These are phyloP conservation scores for Platismatia glauca DNA, from an alignment of 495 filamentous ascomycete genomes.

Conservation along the genomic window DNA sequence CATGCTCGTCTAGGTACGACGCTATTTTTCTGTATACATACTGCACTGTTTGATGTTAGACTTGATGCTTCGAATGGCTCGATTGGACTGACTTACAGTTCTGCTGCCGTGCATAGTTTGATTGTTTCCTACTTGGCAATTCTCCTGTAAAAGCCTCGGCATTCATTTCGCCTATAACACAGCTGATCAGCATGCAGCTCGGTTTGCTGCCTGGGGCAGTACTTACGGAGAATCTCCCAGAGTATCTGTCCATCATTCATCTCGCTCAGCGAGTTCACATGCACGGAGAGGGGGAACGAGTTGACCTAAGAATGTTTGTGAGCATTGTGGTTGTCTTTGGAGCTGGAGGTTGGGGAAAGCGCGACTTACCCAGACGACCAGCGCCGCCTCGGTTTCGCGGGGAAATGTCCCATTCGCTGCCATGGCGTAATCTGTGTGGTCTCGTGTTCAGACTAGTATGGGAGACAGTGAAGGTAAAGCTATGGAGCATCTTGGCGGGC, in stretches of 20 bases:
- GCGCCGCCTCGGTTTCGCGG: constrained; percentile 31
- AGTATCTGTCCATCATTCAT: constrained; percentile 69
- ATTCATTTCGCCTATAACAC: constrained; percentile 48
- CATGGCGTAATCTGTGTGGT: constrained; percentile 12
- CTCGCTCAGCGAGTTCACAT: constrained; percentile 45
- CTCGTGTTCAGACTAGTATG: constrained; percentile 1
- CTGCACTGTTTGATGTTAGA: constrained; percentile 14
- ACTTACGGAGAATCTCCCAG: constrained; percentile 49
- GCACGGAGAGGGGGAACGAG: constrained; percentile 41
- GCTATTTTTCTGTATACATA: constrained; percentile 12
- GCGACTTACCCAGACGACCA: constrained; percentile 46
- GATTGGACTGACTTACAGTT: constrained; percentile 26
- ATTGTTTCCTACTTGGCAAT: constrained; percentile 47
- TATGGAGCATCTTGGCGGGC: constrained; percentile 18
- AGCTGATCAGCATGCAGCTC: constrained; percentile 14
- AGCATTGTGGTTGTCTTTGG: constrained; percentile 7
- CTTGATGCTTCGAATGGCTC: neutral
- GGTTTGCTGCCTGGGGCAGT: constrained; percentile 6
- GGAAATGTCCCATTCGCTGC: constrained; percentile 17
- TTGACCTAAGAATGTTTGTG: constrained; percentile 32
- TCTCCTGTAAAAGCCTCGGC: constrained; percentile 57
- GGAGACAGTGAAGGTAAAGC: constrained; percentile 1
- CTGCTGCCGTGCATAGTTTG: constrained; percentile 33
- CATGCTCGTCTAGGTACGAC: constrained; percentile 11
- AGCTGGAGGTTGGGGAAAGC: constrained; percentile 1